phyloP scores from a whole-genome alignment of 192 early-diverging fungal genomes.

The Spizellomyces sp. region DNA sequence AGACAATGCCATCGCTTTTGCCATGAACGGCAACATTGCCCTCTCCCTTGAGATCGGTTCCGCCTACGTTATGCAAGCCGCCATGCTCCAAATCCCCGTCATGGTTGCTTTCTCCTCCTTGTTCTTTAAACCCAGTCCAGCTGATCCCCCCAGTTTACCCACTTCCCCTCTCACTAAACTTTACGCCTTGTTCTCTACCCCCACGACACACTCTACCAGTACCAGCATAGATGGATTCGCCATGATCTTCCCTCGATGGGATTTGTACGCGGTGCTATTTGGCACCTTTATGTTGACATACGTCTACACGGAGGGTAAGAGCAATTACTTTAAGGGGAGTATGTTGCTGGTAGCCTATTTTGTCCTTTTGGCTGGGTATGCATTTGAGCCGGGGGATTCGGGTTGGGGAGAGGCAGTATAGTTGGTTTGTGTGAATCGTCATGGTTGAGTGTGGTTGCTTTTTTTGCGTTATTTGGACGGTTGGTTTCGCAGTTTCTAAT shows the following conservation, averaged over 20 bases:
- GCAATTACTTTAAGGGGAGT: conserved; percentile 96
- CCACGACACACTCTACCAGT: not conserved
- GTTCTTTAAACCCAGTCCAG: conserved; percentile 24
- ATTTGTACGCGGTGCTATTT: conserved; percentile 63
- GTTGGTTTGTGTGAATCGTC: not conserved
- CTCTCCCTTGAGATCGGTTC: conserved; percentile 92
- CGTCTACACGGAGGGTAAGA: conserved; percentile 92
- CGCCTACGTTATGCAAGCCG: conserved; percentile 93
- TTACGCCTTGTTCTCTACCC: not conserved
- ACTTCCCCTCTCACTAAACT: not conserved
- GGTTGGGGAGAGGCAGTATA: too few species aligned
- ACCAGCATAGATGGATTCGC: conserved; percentile 49
- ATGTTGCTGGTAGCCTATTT: conserved; percentile 86
- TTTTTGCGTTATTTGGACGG: not conserved
- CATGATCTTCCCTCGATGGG: conserved; percentile 74
- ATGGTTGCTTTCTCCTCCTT: conserved; percentile 78
- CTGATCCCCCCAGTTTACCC: conserved; percentile 4
- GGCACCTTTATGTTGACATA: conserved; percentile 74
- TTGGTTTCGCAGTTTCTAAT: too few species aligned
- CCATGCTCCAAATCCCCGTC: conserved; percentile 92
- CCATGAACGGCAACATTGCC: conserved; percentile 78
- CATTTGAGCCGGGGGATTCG: conserved; percentile 51
- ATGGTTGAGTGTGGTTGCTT: not conserved
- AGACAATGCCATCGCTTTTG: conserved; percentile 88
- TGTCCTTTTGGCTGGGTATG: conserved; percentile 79